Conservation (phyloP, 1,139 yeast genomes). For the Hemisphaericaspora xylofermentans region DNA sequence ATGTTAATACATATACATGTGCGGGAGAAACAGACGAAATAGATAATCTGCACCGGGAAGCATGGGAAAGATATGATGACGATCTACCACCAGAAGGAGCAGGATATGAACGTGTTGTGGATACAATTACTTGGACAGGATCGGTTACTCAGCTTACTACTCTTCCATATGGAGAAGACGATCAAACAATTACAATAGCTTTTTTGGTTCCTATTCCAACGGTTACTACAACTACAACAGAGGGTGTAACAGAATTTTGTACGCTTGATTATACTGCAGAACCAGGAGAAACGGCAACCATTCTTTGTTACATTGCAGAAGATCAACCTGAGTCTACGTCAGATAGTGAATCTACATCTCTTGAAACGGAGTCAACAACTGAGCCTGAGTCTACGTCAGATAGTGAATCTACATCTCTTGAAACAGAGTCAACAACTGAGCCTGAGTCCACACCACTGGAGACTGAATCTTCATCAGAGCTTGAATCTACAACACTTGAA, state of each 20-base stretch:
- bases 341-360: background rate
- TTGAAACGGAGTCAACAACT: background rate
- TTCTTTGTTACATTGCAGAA: background rate
- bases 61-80: too few species aligned
- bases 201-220: slow-evolving; percentile 18
- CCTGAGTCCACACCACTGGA: background rate
- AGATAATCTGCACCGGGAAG: too few species aligned
- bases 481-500: background rate
- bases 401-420: background rate
- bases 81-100: too few species aligned
- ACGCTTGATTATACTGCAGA: background rate
- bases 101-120: too few species aligned
- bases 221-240: slow-evolving; percentile 7
- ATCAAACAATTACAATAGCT: slow-evolving; percentile 10
- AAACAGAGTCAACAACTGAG: background rate
- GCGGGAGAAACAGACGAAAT: too few species aligned
- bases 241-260: slow-evolving; percentile 2
- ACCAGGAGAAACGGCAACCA: slow-evolving; percentile 4
- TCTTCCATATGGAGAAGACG: slow-evolving; percentile 15
- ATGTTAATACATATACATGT: too few species aligned
- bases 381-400: too few species aligned
- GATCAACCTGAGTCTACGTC: too few species aligned
- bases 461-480: background rate
- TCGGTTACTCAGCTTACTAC: slow-evolving; percentile 21
- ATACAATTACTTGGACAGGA: too few species aligned